These are phyloP conservation scores for Irpex rosettiformis DNA, from an alignment of 1,284 basidiomycete genomes.

Conservation along the genomic window DNA sequence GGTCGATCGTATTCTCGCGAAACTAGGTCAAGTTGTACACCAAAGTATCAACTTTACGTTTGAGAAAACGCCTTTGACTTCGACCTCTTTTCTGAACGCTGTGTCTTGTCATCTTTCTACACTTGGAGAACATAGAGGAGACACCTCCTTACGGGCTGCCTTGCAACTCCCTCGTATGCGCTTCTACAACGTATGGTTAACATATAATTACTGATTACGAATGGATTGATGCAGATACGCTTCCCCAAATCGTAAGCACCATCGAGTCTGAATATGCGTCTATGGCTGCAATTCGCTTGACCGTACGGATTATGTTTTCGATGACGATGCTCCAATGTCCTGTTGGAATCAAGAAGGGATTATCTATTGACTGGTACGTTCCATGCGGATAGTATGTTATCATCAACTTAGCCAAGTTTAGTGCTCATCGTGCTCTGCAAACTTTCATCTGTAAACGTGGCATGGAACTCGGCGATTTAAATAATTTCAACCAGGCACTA, in stretches of 20 bases:
- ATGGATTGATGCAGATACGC: not conserved
- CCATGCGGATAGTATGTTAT: not conserved
- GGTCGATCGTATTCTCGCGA: constrained; percentile 60
- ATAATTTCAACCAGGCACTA: constrained; percentile 1
- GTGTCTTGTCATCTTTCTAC: constrained; percentile 3
- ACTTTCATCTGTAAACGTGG: constrained; percentile 1
- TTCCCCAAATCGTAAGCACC: constrained; percentile 40
- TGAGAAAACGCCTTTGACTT: not conserved
- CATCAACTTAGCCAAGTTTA: not conserved
- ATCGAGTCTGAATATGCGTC: constrained; percentile 48
- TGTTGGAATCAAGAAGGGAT: constrained; percentile 2
- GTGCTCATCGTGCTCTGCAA: not conserved
- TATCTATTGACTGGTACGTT: constrained; percentile 5
- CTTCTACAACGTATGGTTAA: not conserved
- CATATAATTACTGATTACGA: not conserved
- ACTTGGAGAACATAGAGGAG: constrained; percentile 40
- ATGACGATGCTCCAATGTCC: constrained; percentile 50
- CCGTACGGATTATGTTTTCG: constrained; percentile 50
- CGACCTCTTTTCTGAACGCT: not conserved
- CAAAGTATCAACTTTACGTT: not conserved
- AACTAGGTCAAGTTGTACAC: constrained; percentile 41
- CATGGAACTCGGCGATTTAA: not conserved
- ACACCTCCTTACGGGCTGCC: constrained; percentile 52
- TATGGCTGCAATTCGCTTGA: constrained; percentile 55
- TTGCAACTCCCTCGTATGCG: constrained; percentile 61